Percentiles rank a stretch among this genome's conserved stretches.
phyloP scores from a whole-genome alignment of 495 filamentous ascomycete genomes.

The Tuber microsphaerosporum region DNA sequence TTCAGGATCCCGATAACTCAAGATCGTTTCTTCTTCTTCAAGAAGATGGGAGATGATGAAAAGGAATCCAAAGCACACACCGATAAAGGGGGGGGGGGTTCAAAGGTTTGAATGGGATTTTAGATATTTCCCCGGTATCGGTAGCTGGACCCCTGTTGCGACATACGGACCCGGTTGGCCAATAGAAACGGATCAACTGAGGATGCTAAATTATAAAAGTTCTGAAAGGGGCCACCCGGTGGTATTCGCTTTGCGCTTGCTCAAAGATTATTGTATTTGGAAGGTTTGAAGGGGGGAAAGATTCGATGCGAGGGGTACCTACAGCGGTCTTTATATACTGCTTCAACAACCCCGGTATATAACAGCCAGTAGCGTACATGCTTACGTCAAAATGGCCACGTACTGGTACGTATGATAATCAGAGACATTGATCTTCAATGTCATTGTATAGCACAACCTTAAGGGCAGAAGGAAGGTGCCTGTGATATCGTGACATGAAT shows the following conservation, averaged over 20 bases:
- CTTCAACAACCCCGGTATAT: background rate
- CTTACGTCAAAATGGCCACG: constrained; percentile 2
- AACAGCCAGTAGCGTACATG: background rate
- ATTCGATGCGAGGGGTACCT: background rate
- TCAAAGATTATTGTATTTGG: background rate
- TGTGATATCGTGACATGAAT: background rate
- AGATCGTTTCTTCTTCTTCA: too few species aligned
- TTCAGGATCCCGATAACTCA: background rate
- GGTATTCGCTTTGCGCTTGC: background rate
- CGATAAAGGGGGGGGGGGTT: too few species aligned
- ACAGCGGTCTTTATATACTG: background rate
- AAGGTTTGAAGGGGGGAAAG: background rate
- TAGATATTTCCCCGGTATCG: background rate
- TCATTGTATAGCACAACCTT: background rate
- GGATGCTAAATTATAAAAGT: background rate
- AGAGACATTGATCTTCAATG: background rate
- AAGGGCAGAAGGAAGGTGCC: background rate
- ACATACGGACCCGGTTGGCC: background rate
- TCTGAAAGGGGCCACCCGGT: background rate
- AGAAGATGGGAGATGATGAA: background rate
- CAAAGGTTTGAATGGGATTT: too few species aligned
- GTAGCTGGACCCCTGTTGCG: background rate
- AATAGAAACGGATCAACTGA: background rate
- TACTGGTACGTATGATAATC: background rate
- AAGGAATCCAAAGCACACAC: background rate